A percentile compares a stretch with the other conserved stretches of the same genome.
Evolutionary conservation across 2,329 filamentous ascomycete genomes (phyloP).

Genomic region (Ophiocordyceps camponoti-saundersi): DNA sequence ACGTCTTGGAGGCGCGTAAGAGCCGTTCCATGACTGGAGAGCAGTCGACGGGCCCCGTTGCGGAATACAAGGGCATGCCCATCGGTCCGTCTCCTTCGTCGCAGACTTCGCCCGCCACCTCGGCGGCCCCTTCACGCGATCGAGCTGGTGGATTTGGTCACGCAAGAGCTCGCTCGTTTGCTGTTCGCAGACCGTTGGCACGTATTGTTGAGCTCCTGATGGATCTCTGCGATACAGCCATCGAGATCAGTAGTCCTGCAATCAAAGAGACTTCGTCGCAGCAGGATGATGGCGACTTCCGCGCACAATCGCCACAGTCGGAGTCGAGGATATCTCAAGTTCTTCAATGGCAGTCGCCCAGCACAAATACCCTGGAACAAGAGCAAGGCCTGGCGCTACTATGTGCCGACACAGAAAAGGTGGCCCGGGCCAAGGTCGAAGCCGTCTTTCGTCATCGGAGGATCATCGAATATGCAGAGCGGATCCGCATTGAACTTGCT

Average conservation of each 20-base stretch:
- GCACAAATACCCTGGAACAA: slow-evolving; percentile 78
- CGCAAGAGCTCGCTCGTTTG: slow-evolving; percentile 70
- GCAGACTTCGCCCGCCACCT: slow-evolving; percentile 54
- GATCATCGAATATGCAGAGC: slow-evolving; percentile 90
- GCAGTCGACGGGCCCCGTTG: slow-evolving; percentile 32
- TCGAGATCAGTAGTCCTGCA: slow-evolving; percentile 86
- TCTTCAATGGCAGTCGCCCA: slow-evolving; percentile 89
- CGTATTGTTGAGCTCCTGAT: slow-evolving; percentile 89
- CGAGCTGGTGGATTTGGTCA: slow-evolving; percentile 67
- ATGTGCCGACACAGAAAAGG: slow-evolving; percentile 77
- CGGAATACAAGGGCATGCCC: slow-evolving; percentile 75
- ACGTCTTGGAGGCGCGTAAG: slow-evolving; percentile 69
- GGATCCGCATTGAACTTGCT: slow-evolving; percentile 86
- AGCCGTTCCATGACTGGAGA: slow-evolving; percentile 45
- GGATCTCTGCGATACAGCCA: slow-evolving; percentile 85
- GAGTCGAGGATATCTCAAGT: slow-evolving; percentile 91
- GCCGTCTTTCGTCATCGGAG: slow-evolving; percentile 79
- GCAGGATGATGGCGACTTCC: slow-evolving; percentile 51
- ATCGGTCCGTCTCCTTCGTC: slow-evolving; percentile 64
- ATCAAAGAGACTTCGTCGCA: slow-evolving; percentile 68
- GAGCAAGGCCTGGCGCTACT: slow-evolving; percentile 77
- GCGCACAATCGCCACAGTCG: slow-evolving; percentile 89
- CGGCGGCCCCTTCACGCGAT: slow-evolving; percentile 55
- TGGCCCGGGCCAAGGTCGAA: slow-evolving; percentile 79
- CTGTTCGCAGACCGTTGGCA: slow-evolving; percentile 72